Base-by-base conservation (phyloP, 331 rosid species). In the Arachis monticola region DNA sequence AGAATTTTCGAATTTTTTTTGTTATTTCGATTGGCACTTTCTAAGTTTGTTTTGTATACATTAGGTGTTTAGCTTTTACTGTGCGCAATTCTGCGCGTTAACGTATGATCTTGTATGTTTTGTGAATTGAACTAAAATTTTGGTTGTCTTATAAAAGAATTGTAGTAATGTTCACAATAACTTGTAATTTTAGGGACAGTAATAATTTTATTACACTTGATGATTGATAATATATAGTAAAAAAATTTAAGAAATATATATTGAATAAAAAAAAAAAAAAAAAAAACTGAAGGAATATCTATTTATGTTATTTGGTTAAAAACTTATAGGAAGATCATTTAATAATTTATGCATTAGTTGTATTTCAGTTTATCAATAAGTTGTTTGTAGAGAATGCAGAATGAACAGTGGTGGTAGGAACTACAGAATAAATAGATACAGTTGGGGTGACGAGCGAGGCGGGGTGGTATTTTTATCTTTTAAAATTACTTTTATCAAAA, bases 231-330 rank as follows among this genome's bases (percentile, higher is more conserved):
- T 72, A 66, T 59, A 30, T 8, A 6, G 2, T 13, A 10, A 8
- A 70, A 63, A n/a, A n/a, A n/a, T n/a, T 7, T 10, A 5, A 10
- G 14, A 7, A 12, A 30, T 69, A 9, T 48, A 8, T 42, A 6
- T 62, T 64, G 55, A 3, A 8, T n/a, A n/a, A n/a, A n/a, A n/a
- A n/a, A n/a, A n/a, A n/a, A n/a, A n/a, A n/a, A n/a, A n/a, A n/a
- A n/a, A n/a, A n/a, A n/a, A n/a, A n/a, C n/a, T n/a, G n/a, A n/a
- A n/a, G n/a, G n/a, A n/a, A n/a, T n/a, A n/a, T 31, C 10, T 50
- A 38, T 68, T 52, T 68, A 63, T 47, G 14, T 57, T 70, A 73
- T 66, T 67, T 41, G 72, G 44, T 5, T 40, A 40, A 40, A 5
- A 9, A 38, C 8, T 40, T 47, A 73, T 59, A 58, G 50, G 2